These are phyloP conservation scores for Sordariomycetes sp. DNA, from an alignment of 2,329 filamentous ascomycete species.

Conservation along the genomic window DNA sequence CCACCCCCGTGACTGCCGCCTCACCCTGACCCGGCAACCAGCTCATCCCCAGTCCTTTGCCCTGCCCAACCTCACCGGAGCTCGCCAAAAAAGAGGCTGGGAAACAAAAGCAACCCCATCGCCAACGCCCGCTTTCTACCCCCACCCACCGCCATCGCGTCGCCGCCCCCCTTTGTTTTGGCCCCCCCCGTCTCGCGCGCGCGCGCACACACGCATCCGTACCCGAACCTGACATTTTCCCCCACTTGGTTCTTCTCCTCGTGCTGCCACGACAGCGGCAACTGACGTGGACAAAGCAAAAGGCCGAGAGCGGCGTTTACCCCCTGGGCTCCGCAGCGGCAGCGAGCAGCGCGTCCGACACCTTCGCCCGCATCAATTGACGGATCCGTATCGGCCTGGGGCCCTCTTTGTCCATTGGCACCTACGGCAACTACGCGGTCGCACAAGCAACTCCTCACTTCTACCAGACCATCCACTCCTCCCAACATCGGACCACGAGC, in stretches of 20 bases:
- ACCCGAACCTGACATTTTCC: not conserved
- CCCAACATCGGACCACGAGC: not conserved
- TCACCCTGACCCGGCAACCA: not conserved
- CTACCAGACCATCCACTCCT: not conserved
- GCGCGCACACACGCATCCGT: not conserved
- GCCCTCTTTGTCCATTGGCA: not conserved
- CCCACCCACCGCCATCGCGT: not conserved
- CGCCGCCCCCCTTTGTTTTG: not conserved
- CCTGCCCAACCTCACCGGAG: not conserved
- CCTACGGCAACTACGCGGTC: not conserved
- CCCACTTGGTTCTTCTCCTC: not conserved
- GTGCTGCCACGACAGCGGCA: not conserved
- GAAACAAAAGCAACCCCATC: not conserved
- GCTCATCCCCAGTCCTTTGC: not conserved
- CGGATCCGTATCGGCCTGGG: not conserved
- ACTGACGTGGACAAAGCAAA: conserved; percentile 1
- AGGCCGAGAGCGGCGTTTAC: not conserved
- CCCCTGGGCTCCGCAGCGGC: not conserved
- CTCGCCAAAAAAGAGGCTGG: not conserved
- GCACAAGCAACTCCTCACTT: not conserved
- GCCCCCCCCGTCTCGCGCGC: not conserved
- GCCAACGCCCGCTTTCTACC: not conserved
- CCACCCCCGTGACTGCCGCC: not conserved
- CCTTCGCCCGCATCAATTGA: not conserved
- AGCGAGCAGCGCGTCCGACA: not conserved